These are phyloP conservation scores for Decorospora gaudefroyi DNA, from an alignment of 2,329 filamentous ascomycete species.

Conservation along the genomic window DNA sequence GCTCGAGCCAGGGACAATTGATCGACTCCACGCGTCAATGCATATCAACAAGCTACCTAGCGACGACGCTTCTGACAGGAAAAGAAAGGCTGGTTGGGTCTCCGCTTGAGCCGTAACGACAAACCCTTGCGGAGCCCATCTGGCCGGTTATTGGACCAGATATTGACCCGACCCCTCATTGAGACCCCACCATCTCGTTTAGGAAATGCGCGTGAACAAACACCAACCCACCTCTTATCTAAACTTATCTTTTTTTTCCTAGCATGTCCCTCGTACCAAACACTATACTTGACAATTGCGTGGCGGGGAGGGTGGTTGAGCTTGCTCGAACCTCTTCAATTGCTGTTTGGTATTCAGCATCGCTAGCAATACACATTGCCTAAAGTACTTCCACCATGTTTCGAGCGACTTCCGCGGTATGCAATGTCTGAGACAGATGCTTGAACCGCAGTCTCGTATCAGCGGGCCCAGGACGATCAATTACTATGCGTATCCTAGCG, in stretches of 20 bases:
- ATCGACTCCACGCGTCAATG: slow-evolving; percentile 40
- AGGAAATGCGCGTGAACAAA: slow-evolving; percentile 16
- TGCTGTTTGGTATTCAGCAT: not conserved
- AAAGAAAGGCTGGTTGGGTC: slow-evolving; percentile 28
- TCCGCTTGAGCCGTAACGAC: slow-evolving; percentile 16
- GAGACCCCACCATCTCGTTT: slow-evolving; percentile 18
- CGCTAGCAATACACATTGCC: not conserved
- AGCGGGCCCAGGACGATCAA: slow-evolving; percentile 9
- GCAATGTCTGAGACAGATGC: slow-evolving; percentile 15
- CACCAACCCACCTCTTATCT: slow-evolving; percentile 26
- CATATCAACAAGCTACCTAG: slow-evolving; percentile 26
- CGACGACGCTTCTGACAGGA: slow-evolving; percentile 25
- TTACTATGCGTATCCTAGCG: slow-evolving; percentile 16
- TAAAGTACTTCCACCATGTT: not conserved
- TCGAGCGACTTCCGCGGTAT: slow-evolving; percentile 13
- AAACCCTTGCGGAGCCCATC: slow-evolving; percentile 14
- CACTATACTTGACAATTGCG: slow-evolving; percentile 2
- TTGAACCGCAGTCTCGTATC: slow-evolving; percentile 10
- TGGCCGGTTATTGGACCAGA: slow-evolving; percentile 24
- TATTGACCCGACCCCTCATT: slow-evolving; percentile 33
- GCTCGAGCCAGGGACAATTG: slow-evolving; percentile 27
- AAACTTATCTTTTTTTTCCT: slow-evolving; percentile 18
- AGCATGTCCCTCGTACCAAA: not conserved
- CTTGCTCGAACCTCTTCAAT: slow-evolving; percentile 2
- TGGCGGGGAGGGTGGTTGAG: not conserved